Percentiles rank a stretch among this genome's conserved stretches.
These are phyloP conservation scores for Pseudocercospora musae DNA, from an alignment of 2,329 filamentous ascomycete species.

Conservation along the genomic window DNA sequence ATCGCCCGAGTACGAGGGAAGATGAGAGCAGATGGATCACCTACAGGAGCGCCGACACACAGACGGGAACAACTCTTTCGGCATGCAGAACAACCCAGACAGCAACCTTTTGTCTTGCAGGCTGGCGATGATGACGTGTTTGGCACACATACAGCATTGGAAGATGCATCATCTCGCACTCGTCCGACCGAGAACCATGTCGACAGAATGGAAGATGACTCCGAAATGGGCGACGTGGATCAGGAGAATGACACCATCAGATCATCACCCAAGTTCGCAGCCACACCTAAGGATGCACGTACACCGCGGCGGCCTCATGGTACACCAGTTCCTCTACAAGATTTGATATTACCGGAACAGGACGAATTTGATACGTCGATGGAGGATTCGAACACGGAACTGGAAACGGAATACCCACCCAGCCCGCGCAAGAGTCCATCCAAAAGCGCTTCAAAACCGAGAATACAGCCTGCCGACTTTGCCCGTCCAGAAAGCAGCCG, in stretches of 20 bases:
- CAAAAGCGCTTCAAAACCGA: constrained; percentile 28
- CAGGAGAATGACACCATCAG: constrained; percentile 51
- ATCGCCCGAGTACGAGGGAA: constrained; percentile 28
- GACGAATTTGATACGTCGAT: constrained; percentile 19
- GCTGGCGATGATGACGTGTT: constrained; percentile 24
- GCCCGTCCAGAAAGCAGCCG: constrained; percentile 28
- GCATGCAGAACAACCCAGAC: constrained; percentile 2
- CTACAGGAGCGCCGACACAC: constrained; percentile 21
- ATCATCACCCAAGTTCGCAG: constrained; percentile 38
- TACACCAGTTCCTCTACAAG: constrained; percentile 30
- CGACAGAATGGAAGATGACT: constrained; percentile 32
- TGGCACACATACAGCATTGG: constrained; percentile 7
- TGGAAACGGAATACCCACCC: constrained; percentile 37
- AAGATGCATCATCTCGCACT: not conserved
- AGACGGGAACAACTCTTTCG: constrained; percentile 13
- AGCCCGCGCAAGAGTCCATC: constrained; percentile 34
- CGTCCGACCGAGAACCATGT: constrained; percentile 1
- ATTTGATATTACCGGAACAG: constrained; percentile 31
- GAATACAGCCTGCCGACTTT: not conserved
- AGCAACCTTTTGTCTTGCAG: constrained; percentile 27
- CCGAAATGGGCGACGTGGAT: constrained; percentile 37
- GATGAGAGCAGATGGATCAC: constrained; percentile 26
- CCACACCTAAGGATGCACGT: constrained; percentile 28
- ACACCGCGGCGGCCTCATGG: constrained; percentile 32
- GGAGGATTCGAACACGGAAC: constrained; percentile 18